Evolutionary conservation across 768 basidiomycete genomes (phyloP).

Genomic region (Austroboletus festivus): DNA sequence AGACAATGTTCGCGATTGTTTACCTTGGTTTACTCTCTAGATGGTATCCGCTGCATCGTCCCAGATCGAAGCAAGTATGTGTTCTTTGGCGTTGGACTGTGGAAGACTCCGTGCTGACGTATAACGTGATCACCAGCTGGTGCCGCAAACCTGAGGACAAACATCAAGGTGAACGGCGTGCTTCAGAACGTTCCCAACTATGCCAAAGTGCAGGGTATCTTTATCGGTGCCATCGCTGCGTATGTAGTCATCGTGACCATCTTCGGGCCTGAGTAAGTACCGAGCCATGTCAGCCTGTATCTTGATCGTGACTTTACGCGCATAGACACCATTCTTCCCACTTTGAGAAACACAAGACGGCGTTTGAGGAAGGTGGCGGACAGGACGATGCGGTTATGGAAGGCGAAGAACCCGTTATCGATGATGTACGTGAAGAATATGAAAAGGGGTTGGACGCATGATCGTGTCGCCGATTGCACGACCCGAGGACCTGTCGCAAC

Average conservation of each 20-base stretch:
- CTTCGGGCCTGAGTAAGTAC: slow-evolving; percentile 71
- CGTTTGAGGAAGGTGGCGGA: slow-evolving; percentile 74
- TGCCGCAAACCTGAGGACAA: slow-evolving; percentile 51
- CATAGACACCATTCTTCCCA: slow-evolving; percentile 65
- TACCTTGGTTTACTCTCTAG: slow-evolving; percentile 19
- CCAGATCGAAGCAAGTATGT: slow-evolving; percentile 40
- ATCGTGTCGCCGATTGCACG: background rate
- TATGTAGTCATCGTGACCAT: slow-evolving; percentile 74
- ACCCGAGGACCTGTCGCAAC: too few relatives aligned
- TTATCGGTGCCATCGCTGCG: slow-evolving; percentile 77
- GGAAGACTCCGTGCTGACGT: background rate
- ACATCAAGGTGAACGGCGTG: slow-evolving; percentile 39
- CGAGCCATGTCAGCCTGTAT: background rate
- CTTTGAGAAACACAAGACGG: slow-evolving; percentile 81
- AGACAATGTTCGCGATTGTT: background rate
- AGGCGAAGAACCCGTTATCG: background rate
- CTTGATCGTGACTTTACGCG: background rate
- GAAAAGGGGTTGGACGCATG: slow-evolving; percentile 20
- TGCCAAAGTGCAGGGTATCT: slow-evolving; percentile 81
- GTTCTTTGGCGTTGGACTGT: background rate
- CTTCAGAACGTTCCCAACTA: slow-evolving; percentile 54
- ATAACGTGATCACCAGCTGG: slow-evolving; percentile 50
- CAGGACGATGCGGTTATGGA: slow-evolving; percentile 46
- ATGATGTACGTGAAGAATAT: slow-evolving; percentile 16
- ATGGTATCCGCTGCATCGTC: slow-evolving; percentile 72